Evolutionary conservation across 176 grass and related monocot genomes (phyloP).

Genomic region (Zoysia japonica): DNA sequence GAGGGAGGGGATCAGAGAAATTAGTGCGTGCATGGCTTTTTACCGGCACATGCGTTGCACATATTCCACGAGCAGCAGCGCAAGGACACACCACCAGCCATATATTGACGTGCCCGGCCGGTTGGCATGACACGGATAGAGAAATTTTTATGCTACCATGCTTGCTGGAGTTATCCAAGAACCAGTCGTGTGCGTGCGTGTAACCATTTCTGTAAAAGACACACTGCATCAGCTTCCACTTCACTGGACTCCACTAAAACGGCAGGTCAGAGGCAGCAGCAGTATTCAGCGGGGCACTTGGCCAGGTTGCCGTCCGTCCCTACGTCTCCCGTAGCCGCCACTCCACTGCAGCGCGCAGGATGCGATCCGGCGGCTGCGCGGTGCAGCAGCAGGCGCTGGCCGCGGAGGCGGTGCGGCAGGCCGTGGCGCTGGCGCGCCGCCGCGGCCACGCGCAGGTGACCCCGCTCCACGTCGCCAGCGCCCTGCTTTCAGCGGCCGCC

Average conservation of each 20-base stretch:
- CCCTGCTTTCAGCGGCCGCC: slow-evolving; percentile 66
- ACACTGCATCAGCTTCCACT: not conserved
- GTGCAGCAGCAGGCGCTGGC: slow-evolving; percentile 91
- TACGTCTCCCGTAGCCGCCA: not conserved
- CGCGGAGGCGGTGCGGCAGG: slow-evolving; percentile 72
- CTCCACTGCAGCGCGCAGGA: not conserved
- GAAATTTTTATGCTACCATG: not conserved
- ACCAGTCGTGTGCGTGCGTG: not conserved
- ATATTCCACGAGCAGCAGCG: not conserved
- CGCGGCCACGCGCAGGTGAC: slow-evolving; percentile 93
- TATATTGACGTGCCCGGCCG: slow-evolving; percentile 6
- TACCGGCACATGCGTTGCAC: slow-evolving; percentile 31
- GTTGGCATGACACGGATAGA: not conserved
- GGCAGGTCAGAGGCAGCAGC: not conserved
- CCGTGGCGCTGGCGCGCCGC: slow-evolving; percentile 62
- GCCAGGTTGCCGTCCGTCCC: not conserved
- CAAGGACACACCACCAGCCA: slow-evolving; percentile 13
- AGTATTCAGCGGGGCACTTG: not conserved
- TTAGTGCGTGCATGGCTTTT: slow-evolving; percentile 18
- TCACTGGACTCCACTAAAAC: not conserved
- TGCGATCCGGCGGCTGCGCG: slow-evolving; percentile 76
- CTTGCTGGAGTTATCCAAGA: slow-evolving; percentile 12
- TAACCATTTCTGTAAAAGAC: slow-evolving; percentile 5
- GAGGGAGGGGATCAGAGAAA: not conserved
- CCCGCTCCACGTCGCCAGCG: slow-evolving; percentile 85